Evolutionary conservation across 305 asterid species (phyloP).

Genomic region (Fraxinus angustifolia): DNA sequence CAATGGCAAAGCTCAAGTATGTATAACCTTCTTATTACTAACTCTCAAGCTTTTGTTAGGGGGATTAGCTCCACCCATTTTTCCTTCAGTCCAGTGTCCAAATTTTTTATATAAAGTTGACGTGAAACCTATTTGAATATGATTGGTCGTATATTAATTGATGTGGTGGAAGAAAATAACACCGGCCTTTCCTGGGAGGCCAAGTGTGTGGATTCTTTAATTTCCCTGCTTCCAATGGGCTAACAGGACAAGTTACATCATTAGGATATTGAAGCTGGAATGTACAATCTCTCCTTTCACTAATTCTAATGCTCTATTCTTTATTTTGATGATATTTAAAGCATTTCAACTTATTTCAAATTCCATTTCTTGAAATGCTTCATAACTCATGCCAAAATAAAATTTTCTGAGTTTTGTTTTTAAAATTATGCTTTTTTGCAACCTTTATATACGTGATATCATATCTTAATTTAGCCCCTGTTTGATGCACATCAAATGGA

Average conservation of each 20-base stretch:
- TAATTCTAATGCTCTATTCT: background rate
- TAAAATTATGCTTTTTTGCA: background rate
- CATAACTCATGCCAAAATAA: background rate
- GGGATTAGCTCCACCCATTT: background rate
- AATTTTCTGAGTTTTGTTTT: background rate
- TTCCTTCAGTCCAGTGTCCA: background rate
- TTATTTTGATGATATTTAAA: background rate
- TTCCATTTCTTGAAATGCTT: background rate
- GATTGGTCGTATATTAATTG: background rate
- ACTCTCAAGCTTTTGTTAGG: conserved; percentile 13
- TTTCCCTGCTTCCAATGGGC: background rate
- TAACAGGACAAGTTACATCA: background rate
- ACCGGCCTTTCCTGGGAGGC: background rate
- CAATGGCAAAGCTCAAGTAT: conserved; percentile 99
- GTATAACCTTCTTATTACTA: conserved; percentile 28
- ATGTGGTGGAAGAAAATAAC: background rate
- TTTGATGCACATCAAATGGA: too few species aligned
- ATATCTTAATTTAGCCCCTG: background rate
- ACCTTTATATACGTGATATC: background rate
- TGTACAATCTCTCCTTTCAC: background rate
- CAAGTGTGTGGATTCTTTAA: background rate
- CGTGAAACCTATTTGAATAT: background rate
- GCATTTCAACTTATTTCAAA: background rate
- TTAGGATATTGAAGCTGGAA: background rate
- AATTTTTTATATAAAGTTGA: background rate